Evolutionary conservation across 1,139 yeast genomes (phyloP), one percentile per base, ranked within the genome.

Genomic region (Taiozyma sp.): DNA sequence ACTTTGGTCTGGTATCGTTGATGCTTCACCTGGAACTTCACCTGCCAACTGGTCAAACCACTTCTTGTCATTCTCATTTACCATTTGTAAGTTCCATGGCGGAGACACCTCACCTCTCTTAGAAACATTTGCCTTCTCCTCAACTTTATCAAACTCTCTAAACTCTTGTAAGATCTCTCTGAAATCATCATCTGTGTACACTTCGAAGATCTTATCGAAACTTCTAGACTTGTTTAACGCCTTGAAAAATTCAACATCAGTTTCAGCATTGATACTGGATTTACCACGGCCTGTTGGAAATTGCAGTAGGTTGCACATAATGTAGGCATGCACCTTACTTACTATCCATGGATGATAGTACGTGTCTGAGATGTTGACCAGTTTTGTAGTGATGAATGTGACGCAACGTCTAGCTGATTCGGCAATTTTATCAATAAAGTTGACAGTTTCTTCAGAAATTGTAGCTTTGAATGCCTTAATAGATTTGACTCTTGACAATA

Each of bases 271-370:
- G 9, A 39, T 29, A n/a, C 16, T 44, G 1, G 47, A n/a, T 2
- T 49, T 50, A 16, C 45, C 12, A 13, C 44, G 44, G 8, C 61
- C 63, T 8, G 45, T 42, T 2, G 51, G 52, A 42, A 53, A 30
- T 14, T 40, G 43, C 28, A 59, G 32, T 28, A 57, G 16, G 9
- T 48, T 55, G 24, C 50, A 45, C 3, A 49, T 23, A 1, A 61
- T 56, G 44, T 47, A 54, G 1, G 53, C 30, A 36, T 61, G 63
- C 27, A 57, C 51, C 45, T 58, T 61, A 24, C 57, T 50, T 12
- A 55, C 52, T 4, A 56, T 54, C 64, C 64, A 61, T 2, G 55
- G 48, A 44, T 60, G 65, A 46, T 60, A 61, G 43, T 61, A 61
- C 1, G 44, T 48, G 32, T 58, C 60, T 4, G 61, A 48, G 8